A percentile compares a stretch with the other conserved stretches of the same genome.
Evolutionary conservation across 371 early-diverging fungal genomes (phyloP).

Genomic region (Batrachochytrium dendrobatidis): DNA sequence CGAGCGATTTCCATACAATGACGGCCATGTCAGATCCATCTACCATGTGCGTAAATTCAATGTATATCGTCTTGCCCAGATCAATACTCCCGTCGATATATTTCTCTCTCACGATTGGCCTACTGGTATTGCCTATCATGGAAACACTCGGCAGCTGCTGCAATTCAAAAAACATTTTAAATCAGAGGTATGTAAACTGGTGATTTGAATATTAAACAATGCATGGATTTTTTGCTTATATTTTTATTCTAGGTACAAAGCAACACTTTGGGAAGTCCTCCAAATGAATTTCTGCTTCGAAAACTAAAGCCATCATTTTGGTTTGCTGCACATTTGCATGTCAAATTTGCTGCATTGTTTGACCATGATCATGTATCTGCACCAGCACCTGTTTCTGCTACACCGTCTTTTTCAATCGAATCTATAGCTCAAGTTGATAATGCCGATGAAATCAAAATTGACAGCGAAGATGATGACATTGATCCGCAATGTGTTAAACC

Average conservation of each 20-base stretch:
- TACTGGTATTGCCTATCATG: conserved; percentile 68
- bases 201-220: too few species aligned
- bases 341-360: conserved; percentile 73
- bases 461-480: too few species aligned
- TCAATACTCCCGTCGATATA: conserved; percentile 66
- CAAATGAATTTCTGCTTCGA: conserved; percentile 58
- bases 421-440: conserved; percentile 25
- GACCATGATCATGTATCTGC: conserved; percentile 31
- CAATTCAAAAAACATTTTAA: conserved; percentile 60
- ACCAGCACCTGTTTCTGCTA: conserved; percentile 2
- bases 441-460: conserved; percentile 59
- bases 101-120: conserved; percentile 98
- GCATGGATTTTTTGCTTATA: not conserved
- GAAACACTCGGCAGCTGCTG: conserved; percentile 58
- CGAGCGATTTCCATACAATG: conserved; percentile 69
- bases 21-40: conserved; percentile 49
- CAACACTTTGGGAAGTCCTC: conserved; percentile 68
- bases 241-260: conserved; percentile 40
- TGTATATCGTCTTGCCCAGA: conserved; percentile 61
- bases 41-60: conserved; percentile 88
- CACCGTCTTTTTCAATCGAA: not conserved
- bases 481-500: too few species aligned
- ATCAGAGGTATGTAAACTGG: conserved; percentile 59
- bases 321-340: conserved; percentile 88
- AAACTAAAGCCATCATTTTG: conserved; percentile 75